Base-by-base conservation (phyloP, 1,284 basidiomycete genomes). In the Xerocomus minutiporus region DNA sequence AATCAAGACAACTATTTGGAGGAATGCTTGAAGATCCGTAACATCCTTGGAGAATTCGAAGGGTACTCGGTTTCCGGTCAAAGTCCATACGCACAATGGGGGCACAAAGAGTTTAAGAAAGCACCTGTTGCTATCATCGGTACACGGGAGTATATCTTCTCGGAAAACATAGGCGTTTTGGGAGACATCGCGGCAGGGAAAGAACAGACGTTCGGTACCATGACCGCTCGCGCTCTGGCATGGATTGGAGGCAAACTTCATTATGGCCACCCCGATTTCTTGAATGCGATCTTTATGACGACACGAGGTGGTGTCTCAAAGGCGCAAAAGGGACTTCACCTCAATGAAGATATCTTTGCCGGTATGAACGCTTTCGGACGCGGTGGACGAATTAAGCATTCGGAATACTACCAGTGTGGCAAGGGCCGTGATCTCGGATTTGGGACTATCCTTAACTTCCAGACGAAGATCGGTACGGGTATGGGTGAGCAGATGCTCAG, bases 401-500 rank as follows among this genome's bases (percentile, higher is more conserved):
- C 92, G 46, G 97, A 99, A 73, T 99, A 99, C 77, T 99, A 99
- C 73, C 90, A 93, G 73, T 98, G 96, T 67, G 96, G 96, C 64
- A 99, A 99, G 77, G 97, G 97, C 59, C 91, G 97, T 79, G 97
- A 99, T 79, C 88, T 99, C 59, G 97, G 97, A 58, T 99, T 99
- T 71, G 97, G 97, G 53, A 99, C 97, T 41, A 99, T 99, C 70
- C 77, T 99, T 63, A 99, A 99, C 73, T 99, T 99, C 85, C 96
- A 98, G 77, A 99, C 97, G 55, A 99, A 99, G 82, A 95, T 99
- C 61, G 97, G 97, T 36, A 98, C 93, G 50, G 97, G 97, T 77
- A 99, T 99, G 97, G 97, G 96, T 65, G 97, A 99, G 73, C 97
- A 99, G 70, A 96, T 98, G 93, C 85, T 99, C 61, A 97, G 94